Base-by-base conservation (phyloP, 73 alveolate species). In the Paraurostyla sp. region DNA sequence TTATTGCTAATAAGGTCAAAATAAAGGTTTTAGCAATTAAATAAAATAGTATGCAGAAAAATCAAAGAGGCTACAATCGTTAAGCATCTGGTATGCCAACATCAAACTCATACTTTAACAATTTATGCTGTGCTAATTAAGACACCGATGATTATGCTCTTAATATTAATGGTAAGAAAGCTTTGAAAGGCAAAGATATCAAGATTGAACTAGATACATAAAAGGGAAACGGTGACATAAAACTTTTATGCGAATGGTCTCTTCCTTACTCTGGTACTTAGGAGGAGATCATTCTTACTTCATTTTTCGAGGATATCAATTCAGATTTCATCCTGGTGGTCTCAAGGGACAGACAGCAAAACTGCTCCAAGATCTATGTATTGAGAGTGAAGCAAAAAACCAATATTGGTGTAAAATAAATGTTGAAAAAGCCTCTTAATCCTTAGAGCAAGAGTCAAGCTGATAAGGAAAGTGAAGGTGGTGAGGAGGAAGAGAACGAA, bases 231-330 rank as follows among this genome's bases (percentile, higher is more conserved):
- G n/a, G n/a, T 45, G 9, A 11, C 18, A 9, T 35, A 20, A 13
- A 65, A 65, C 42, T 18, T 38, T 7, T 65, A 13, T 38, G 82
- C 41, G 82, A 65, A 32, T 65, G 82, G 82, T 4, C 56, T 1
- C 1, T 65, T 11, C 82, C 82, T 15, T 38, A 65, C 41, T 11
- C 56, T 16, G 82, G 16, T 0, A 36, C 82, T 1, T 38, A 65
- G 25, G 82, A 65, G 41, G 82, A 65, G 25, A 65, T 65, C 7
- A 65, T 65, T 3, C 23, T 22, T 65, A 58, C 82, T 16, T 20
- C 60, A 9, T 65, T 65, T 40, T 30, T 65, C 9, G 82, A 65
- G 25, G 82, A 65, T 65, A 65, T 65, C 7, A 65, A 65, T 65
- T 30, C 82, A 1, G 82, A 65, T 65, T 65, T 35, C 23, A 9